phyloP scores from a whole-genome alignment of 345 rosid genomes.

The Cardiospermum halicacabum region DNA sequence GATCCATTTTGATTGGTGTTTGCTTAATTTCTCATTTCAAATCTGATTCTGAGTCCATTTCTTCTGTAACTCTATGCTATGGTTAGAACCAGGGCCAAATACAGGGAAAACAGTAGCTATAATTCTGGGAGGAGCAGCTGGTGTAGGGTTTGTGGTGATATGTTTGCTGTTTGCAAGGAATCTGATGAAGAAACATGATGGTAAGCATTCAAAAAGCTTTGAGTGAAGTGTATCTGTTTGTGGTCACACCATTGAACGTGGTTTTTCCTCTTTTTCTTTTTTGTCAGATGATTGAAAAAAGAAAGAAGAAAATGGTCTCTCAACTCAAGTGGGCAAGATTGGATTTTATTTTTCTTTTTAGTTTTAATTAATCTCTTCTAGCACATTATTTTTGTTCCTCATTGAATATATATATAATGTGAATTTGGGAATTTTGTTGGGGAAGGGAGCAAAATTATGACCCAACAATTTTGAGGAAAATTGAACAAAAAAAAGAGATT shows the following conservation, averaged over 20 bases:
- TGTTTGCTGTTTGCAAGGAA: constrained; percentile 73
- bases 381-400: constrained; percentile 16
- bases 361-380: constrained; percentile 22
- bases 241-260: constrained; percentile 1
- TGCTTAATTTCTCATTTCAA: neutral
- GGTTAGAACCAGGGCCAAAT: constrained; percentile 50
- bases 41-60: neutral
- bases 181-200: constrained; percentile 76
- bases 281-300: constrained; percentile 18
- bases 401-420: constrained; percentile 17
- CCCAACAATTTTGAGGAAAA: neutral
- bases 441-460: constrained; percentile 12
- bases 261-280: neutral
- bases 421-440: constrained; percentile 20
- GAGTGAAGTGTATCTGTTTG: neutral
- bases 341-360: too few relatives aligned
- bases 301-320: constrained; percentile 9
- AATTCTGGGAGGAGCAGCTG: constrained; percentile 93
- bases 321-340: constrained; percentile 10
- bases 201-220: constrained; percentile 27
- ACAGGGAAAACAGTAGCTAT: constrained; percentile 96
- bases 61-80: too few relatives aligned
- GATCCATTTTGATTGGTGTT: neutral
- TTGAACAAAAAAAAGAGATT: constrained; percentile 12
- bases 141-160: constrained; percentile 81